Evolutionary conservation across 352 stramenopile genomes (phyloP).

Genomic region (Phytophthora idaei): DNA sequence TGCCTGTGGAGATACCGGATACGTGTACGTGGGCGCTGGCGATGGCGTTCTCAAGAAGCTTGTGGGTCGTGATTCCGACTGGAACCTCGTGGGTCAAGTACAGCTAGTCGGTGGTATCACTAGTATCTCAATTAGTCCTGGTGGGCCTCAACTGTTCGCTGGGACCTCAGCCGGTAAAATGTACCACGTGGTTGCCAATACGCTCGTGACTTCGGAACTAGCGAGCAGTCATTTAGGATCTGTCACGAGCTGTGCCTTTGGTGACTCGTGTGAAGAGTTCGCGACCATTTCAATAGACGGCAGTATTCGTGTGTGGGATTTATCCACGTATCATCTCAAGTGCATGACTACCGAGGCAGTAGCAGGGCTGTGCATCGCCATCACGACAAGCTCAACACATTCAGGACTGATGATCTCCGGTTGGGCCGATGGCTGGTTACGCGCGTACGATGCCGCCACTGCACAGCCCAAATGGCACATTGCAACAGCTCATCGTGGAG

Average conservation of each 20-base stretch:
- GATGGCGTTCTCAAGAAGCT: slow-evolving; percentile 90
- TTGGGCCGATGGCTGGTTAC: slow-evolving; percentile 79
- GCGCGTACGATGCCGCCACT: slow-evolving; percentile 57
- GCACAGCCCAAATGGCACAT: slow-evolving; percentile 85
- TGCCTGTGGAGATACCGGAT: slow-evolving; percentile 60
- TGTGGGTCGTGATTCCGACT: slow-evolving; percentile 74
- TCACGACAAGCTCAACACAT: slow-evolving; percentile 32
- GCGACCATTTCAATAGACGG: slow-evolving; percentile 76
- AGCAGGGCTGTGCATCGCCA: slow-evolving; percentile 49
- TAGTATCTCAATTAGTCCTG: slow-evolving; percentile 68
- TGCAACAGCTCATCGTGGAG: slow-evolving; percentile 82
- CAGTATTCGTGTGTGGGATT: slow-evolving; percentile 69
- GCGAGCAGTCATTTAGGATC: slow-evolving; percentile 68
- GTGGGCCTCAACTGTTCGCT: slow-evolving; percentile 61
- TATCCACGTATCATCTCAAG: slow-evolving; percentile 72
- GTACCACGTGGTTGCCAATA: slow-evolving; percentile 61
- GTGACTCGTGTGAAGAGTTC: slow-evolving; percentile 61
- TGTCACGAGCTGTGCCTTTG: slow-evolving; percentile 71
- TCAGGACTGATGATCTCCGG: slow-evolving; percentile 56
- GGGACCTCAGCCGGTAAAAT: slow-evolving; percentile 80
- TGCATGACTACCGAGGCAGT: slow-evolving; percentile 70
- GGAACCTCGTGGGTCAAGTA: slow-evolving; percentile 83
- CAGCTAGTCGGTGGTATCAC: slow-evolving; percentile 83
- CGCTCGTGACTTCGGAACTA: slow-evolving; percentile 58
- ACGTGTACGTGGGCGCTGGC: slow-evolving; percentile 83